Base-by-base conservation (phyloP, 2,329 filamentous ascomycete species). In the Elsinoe necatrix region DNA sequence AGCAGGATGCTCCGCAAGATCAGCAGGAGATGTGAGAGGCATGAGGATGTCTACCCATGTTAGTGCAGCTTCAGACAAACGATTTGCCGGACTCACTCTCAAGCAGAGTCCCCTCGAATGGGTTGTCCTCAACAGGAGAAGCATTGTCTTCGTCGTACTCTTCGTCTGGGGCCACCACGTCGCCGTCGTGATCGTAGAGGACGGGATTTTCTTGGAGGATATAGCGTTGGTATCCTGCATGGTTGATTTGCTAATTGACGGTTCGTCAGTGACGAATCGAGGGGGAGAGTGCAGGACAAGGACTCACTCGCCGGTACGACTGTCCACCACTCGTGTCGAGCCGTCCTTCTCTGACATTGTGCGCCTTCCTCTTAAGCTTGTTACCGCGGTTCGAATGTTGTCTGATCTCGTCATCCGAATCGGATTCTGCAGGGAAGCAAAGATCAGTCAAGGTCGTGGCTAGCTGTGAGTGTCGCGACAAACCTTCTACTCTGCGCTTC, bases 201-300 rank as follows among this genome's bases (percentile, higher is more conserved):
- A 81, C 80, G 4, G 86, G 85, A 63, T 90, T 92, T 62, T 80
- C 81, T 68, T 82, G 82, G 61, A 95, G 83, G 62, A 91, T 88
- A 56, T 83, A 77, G 66, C 89, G 80, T 58, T 79, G 76, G 66
- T 86, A 85, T 58, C 88, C 88, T 31, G 81, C 85, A 68, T 89
- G 87, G 57, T 88, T 83, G 63, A 90, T 79, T 62, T 78, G 76
- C 85, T 90, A 67, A 6, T 35, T 27, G 21, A 18, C 11, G 2
- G 23, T 16, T 18, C 42, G n/a, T 56, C 29, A 56, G 54, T 31
- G 6, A 7, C 21, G 23, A 20, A 25, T 25, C 25, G 23, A 11
- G 29, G 50, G 41, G 20, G 2, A 20, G 11, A 20, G 18, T 47
- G 11, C 16, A 25, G 29, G 11, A 18, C 11, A 3, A 18, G 20